A percentile compares a stretch with the other conserved stretches of the same genome.
These are phyloP conservation scores for Arachnomyces sp. DNA, from an alignment of 2,329 filamentous ascomycete species.

Conservation along the genomic window DNA sequence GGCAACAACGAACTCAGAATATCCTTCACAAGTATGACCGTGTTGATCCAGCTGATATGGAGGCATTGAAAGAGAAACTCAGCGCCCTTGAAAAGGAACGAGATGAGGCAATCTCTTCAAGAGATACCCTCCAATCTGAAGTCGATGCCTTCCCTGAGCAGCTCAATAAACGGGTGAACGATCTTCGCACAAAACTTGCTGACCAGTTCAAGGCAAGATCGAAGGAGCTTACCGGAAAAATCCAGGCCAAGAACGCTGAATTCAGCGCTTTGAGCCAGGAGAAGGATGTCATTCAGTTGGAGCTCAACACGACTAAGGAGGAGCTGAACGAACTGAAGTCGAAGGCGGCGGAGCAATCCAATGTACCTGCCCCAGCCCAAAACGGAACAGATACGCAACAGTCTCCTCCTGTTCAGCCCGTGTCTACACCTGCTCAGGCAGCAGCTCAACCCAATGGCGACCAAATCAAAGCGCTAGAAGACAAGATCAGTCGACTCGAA, in stretches of 20 bases:
- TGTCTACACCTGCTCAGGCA: slow-evolving; percentile 10
- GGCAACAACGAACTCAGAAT: slow-evolving; percentile 92
- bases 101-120: slow-evolving; percentile 54
- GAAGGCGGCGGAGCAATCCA: slow-evolving; percentile 48
- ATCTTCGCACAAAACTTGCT: slow-evolving; percentile 39
- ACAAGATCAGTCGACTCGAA: slow-evolving; percentile 48
- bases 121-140: slow-evolving; percentile 44
- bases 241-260: slow-evolving; percentile 45
- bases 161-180: slow-evolving; percentile 42
- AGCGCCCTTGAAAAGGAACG: slow-evolving; percentile 58
- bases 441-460: slow-evolving; percentile 14
- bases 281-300: slow-evolving; percentile 60
- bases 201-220: slow-evolving; percentile 49
- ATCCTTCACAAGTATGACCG: slow-evolving; percentile 95
- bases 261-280: slow-evolving; percentile 48
- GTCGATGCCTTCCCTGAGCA: slow-evolving; percentile 42
- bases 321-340: slow-evolving; percentile 44
- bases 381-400: slow-evolving; percentile 40
- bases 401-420: slow-evolving; percentile 18
- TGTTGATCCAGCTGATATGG: slow-evolving; percentile 86
- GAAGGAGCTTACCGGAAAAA: slow-evolving; percentile 59
- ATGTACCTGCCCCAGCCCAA: slow-evolving; percentile 39
- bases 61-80: slow-evolving; percentile 76
- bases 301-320: slow-evolving; percentile 55
- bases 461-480: slow-evolving; percentile 55